Evolutionary conservation across 139 green algal genomes (phyloP).

Genomic region (Auxenochlorella protothecoides): DNA sequence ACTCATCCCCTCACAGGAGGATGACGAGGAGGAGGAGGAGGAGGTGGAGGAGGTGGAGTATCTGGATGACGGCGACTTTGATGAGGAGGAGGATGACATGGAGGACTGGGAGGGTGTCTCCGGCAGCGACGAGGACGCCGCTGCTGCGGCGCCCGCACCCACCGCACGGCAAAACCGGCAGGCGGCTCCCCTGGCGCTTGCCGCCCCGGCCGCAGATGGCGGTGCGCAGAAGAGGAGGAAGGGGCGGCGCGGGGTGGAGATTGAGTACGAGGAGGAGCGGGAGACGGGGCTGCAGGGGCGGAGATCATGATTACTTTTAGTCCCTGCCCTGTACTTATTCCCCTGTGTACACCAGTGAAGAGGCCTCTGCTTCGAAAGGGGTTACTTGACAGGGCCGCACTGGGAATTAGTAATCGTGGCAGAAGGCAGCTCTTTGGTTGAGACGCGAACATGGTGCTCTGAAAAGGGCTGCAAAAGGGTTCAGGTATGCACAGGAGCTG

Average conservation of each 20-base stretch:
- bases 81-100: constrained; percentile 23
- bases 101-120: constrained; percentile 11
- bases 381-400: no score
- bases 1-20: background rate
- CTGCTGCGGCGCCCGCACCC: background rate
- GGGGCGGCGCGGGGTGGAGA: constrained; percentile 37
- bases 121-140: background rate
- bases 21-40: constrained; percentile 19
- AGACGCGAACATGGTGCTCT: no score
- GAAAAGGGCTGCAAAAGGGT: no score
- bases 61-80: constrained; percentile 20
- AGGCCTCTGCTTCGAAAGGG: no score
- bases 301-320: no score
- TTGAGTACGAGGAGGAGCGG: constrained; percentile 71
- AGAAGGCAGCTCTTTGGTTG: no score
- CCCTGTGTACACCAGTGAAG: no score
- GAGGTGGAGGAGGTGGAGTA: constrained; percentile 24
- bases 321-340: no score
- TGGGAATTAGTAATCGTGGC: no score
- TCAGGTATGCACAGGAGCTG: no score
- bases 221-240: constrained; percentile 9
- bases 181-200: background rate
- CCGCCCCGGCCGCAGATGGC: background rate
- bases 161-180: background rate
- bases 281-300: no score